Evolutionary conservation across 2,329 filamentous ascomycete genomes (phyloP).

Genomic region (Phialophora macrospora): DNA sequence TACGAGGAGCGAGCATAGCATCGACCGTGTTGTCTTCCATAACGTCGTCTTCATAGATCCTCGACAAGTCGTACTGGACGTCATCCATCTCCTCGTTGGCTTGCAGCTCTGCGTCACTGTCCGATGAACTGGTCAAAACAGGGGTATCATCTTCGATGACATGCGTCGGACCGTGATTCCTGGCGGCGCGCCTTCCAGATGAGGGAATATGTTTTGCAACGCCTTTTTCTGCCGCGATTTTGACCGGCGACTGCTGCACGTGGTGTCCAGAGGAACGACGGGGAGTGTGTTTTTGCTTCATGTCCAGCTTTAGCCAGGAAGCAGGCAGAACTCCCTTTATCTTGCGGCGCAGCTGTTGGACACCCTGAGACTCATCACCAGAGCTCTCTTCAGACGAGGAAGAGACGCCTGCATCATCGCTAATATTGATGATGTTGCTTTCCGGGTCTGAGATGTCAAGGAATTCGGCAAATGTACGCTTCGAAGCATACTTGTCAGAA

Average conservation of each 20-base stretch:
- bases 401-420: conserved; percentile 15
- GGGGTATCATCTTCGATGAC: conserved; percentile 12
- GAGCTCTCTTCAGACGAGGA: conserved; percentile 30
- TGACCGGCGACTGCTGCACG: conserved; percentile 24
- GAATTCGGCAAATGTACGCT: conserved; percentile 37
- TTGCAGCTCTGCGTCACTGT: conserved; percentile 21
- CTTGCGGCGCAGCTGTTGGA: conserved; percentile 47
- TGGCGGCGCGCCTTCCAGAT: neutral
- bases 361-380: conserved; percentile 37
- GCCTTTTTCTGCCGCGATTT: conserved; percentile 27
- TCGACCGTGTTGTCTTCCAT: conserved; percentile 42
- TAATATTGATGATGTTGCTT: conserved; percentile 30
- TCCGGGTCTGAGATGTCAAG: conserved; percentile 32
- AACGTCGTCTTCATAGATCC: conserved; percentile 35
- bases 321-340: conserved; percentile 57
- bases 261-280: conserved; percentile 15
- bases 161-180: neutral
- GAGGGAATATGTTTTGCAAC: conserved; percentile 32
- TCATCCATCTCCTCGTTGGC: neutral
- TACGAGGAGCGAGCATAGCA: conserved; percentile 39
- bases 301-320: conserved; percentile 45
- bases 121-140: conserved; percentile 14
- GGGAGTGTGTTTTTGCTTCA: conserved; percentile 26
- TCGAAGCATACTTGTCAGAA: conserved; percentile 27
- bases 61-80: conserved; percentile 7